phyloP scores from a whole-genome alignment of 371 early-diverging fungal species.

The Zopfochytrium polystomum region DNA sequence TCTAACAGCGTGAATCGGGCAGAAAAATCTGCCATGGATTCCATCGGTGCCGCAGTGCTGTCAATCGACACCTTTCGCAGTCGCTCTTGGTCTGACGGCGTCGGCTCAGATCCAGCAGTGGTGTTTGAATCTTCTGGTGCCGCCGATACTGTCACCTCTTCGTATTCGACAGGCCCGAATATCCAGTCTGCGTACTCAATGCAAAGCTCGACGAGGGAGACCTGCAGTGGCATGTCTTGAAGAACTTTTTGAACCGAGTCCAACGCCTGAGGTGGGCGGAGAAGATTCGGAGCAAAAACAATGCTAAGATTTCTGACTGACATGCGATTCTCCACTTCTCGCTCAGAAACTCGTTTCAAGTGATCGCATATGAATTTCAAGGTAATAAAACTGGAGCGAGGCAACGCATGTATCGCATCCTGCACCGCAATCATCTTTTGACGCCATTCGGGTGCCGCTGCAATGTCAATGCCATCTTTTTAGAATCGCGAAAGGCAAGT shows the following conservation, averaged over 20 bases:
- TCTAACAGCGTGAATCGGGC: too few relatives aligned
- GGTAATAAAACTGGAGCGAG: constrained; percentile 34
- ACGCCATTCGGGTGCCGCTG: constrained; percentile 40
- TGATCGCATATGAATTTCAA: constrained; percentile 44
- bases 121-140: too few relatives aligned
- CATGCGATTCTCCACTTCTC: constrained; percentile 42
- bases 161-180: constrained; percentile 50
- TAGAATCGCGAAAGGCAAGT: constrained; percentile 4
- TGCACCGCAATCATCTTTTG: constrained; percentile 44
- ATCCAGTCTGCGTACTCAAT: constrained; percentile 49
- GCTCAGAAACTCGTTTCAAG: constrained; percentile 31
- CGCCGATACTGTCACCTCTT: constrained; percentile 27
- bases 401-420: constrained; percentile 45
- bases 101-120: too few relatives aligned
- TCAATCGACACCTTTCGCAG: too few relatives aligned
- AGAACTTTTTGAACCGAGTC: constrained; percentile 32
- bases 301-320: constrained; percentile 43
- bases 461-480: neutral
- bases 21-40: too few relatives aligned
- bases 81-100: too few relatives aligned
- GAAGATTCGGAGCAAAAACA: too few relatives aligned
- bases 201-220: constrained; percentile 38
- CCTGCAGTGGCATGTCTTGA: constrained; percentile 42
- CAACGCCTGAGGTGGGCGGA: constrained; percentile 32
- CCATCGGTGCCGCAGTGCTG: too few relatives aligned